Base-by-base conservation (phyloP, 805 yeast species). In the Saturnispora kantuleensis region DNA sequence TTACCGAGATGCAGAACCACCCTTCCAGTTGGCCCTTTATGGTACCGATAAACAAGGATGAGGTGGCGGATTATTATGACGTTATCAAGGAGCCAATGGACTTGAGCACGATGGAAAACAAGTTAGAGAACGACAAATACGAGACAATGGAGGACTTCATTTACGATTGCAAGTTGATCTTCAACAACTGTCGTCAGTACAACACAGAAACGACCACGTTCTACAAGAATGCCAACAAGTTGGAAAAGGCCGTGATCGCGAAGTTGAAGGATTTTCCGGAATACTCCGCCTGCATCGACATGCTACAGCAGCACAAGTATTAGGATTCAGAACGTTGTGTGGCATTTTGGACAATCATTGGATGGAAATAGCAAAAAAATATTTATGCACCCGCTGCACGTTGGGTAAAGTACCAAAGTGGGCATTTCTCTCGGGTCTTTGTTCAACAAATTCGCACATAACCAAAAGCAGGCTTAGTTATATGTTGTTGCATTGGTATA, bases 51-150 rank as follows among this genome's bases (percentile, higher is more conserved):
- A 86, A 84, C 60, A 79, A 76, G 58, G 94, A 86, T 35, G 98
- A 93, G 59, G 98, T 93, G 10, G 87, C 94, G 1, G 98, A 93
- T 64, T 93, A 93, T 59, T 93, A 90, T 63, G 95, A 87, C 52
- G 93, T 93, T 28, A 90, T 93, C 52, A 88, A 88, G 58, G 97
- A 93, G 60, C 98, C 99, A 6, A 93, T 93, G 98, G 98, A 93
- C 60, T 69, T 93, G 45, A 79, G 93, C 36, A 88, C 97, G 0
- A 93, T 93, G 96, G 97, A 93, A 58, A 81, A 76, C 57, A 87
- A 89, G 60, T 70, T 93, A 31, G 97, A 90, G 50, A 86, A 84
- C 56, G 96, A 93, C 64, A 84, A 84, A 53, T 93, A 93, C 63
- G 86, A 84, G 50, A 77, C 84, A 11, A 82, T 93, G 74, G 96